phyloP scores from a whole-genome alignment of 805 yeast species.

The Priceomyces fermenticarens region DNA sequence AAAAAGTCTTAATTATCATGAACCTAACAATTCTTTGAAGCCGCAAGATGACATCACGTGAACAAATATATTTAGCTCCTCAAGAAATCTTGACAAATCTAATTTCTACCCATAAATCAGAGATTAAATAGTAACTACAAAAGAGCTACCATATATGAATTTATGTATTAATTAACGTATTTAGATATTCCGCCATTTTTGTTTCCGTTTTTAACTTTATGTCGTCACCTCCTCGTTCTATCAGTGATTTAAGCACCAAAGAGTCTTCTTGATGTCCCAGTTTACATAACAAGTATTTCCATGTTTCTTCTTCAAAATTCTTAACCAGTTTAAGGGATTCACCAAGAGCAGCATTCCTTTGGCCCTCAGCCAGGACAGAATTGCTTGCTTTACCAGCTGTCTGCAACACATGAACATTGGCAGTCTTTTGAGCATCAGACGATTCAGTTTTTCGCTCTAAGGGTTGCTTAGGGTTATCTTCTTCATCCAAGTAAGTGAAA shows the following conservation, averaged over 20 bases:
- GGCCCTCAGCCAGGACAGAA: conserved; percentile 24
- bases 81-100: too few species aligned
- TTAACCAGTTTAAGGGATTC: conserved; percentile 38
- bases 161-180: conserved; percentile 14
- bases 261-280: conserved; percentile 15
- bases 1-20: background rate
- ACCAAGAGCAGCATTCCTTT: conserved; percentile 27
- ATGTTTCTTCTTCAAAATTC: conserved; percentile 39
- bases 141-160: too few species aligned
- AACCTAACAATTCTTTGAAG: background rate
- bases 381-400: conserved; percentile 33
- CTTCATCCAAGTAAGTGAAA: conserved; percentile 73
- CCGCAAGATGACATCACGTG: conserved; percentile 11
- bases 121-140: background rate
- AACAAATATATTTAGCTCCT: conserved; percentile 2
- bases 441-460: conserved; percentile 36
- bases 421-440: conserved; percentile 28
- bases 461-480: conserved; percentile 40
- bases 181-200: conserved; percentile 24
- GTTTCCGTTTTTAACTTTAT: conserved; percentile 18
- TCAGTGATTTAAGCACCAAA: conserved; percentile 10
- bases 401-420: conserved; percentile 40
- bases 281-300: conserved; percentile 33
- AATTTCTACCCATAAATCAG: too few species aligned
- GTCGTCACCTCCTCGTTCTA: conserved; percentile 15